These are phyloP conservation scores for Salicornia ramosissima DNA, from an alignment of 148 eudicot genomes.

Conservation along the genomic window DNA sequence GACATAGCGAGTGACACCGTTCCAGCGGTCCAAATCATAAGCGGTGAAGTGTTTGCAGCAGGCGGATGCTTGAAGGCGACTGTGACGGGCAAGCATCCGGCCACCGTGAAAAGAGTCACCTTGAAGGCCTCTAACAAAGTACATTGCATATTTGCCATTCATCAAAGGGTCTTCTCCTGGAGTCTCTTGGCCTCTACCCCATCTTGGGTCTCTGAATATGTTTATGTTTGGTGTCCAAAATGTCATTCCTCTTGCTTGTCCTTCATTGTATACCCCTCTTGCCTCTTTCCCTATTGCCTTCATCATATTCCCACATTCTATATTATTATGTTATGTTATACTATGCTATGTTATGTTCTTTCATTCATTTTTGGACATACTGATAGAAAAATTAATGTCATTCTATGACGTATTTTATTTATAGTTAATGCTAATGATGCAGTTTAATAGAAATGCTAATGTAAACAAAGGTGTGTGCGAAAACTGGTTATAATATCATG, in stretches of 20 bases:
- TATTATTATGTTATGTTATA: background rate
- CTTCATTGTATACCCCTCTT: slow-evolving; percentile 68
- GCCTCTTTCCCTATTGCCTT: slow-evolving; percentile 81
- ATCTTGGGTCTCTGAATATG: slow-evolving; percentile 76
- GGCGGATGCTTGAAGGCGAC: slow-evolving; percentile 66
- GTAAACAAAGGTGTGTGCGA: no score
- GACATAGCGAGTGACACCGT: slow-evolving; percentile 44
- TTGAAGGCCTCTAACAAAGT: slow-evolving; percentile 68
- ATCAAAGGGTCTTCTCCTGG: slow-evolving; percentile 79
- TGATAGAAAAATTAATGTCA: no score
- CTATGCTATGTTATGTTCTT: background rate
- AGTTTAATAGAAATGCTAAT: no score
- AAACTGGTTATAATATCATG: no score
- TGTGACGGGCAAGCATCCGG: slow-evolving; percentile 22
- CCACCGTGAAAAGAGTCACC: slow-evolving; percentile 60
- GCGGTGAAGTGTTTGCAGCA: slow-evolving; percentile 87
- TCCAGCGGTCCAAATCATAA: slow-evolving; percentile 74
- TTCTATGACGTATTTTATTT: no score
- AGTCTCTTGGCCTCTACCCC: slow-evolving; percentile 91
- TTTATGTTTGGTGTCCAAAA: slow-evolving; percentile 93
- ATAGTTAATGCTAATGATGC: no score
- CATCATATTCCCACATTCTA: background rate
- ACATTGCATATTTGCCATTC: slow-evolving; percentile 49
- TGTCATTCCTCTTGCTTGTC: slow-evolving; percentile 76
- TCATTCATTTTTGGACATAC: background rate